Conservation (phyloP, 768 basidiomycete genomes). For the Psilocybe cubensis region DNA sequence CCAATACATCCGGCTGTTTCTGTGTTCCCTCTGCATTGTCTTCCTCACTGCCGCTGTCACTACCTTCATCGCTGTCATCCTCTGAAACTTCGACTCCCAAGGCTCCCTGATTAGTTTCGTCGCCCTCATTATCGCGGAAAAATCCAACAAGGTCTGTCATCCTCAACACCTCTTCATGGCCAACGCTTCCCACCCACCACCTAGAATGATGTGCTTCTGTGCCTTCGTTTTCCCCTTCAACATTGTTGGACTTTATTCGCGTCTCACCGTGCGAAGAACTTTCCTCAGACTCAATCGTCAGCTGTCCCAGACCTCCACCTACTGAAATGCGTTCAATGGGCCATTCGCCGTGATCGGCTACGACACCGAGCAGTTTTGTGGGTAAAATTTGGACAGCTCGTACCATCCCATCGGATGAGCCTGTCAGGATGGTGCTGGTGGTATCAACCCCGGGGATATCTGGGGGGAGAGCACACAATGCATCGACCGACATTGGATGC, state of each 20-base stretch:
- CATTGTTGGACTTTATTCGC: constrained; percentile 16
- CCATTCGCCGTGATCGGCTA: constrained; percentile 91
- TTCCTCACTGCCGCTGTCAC: constrained; percentile 23
- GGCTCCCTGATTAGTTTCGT: constrained; percentile 34
- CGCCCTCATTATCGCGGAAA: constrained; percentile 50
- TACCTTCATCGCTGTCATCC: constrained; percentile 27
- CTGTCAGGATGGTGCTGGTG: constrained; percentile 77
- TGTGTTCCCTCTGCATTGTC: constrained; percentile 23
- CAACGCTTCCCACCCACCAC: constrained; percentile 92
- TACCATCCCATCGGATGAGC: constrained; percentile 90
- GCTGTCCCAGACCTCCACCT: constrained; percentile 39
- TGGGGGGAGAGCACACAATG: constrained; percentile 74
- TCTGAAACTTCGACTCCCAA: constrained; percentile 26
- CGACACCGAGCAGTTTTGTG: constrained; percentile 86
- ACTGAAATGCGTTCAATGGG: constrained; percentile 88
- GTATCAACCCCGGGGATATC: constrained; percentile 64
- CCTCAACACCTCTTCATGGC: constrained; percentile 86
- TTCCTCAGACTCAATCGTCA: constrained; percentile 32
- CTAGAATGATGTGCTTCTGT: constrained; percentile 28
- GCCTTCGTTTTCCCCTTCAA: constrained; percentile 20
- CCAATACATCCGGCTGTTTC: constrained; percentile 6
- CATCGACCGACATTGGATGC: constrained; percentile 90
- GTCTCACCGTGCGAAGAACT: constrained; percentile 15
- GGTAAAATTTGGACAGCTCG: constrained; percentile 88
- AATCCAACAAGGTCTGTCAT: constrained; percentile 84